Conservation (phyloP, 2,329 filamentous ascomycete species). For the Colletotrichum sojae region DNA sequence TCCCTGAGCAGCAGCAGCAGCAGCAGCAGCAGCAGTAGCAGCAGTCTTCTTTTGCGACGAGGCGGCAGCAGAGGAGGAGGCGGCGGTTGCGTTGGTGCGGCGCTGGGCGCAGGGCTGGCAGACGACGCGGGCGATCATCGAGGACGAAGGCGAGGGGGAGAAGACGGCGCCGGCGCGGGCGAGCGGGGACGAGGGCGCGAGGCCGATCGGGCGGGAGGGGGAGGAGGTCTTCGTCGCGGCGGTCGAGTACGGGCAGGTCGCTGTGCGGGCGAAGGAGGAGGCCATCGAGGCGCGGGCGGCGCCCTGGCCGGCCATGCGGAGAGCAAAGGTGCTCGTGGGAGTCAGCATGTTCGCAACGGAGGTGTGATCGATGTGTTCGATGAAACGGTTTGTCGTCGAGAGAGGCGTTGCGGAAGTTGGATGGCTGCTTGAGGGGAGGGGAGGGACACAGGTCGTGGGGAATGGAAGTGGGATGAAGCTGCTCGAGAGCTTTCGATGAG, state of each 20-base stretch:
- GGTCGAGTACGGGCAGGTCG: constrained; percentile 49
- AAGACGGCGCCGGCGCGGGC: constrained; percentile 36
- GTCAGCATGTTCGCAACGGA: constrained; percentile 46
- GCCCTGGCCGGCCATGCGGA: constrained; percentile 48
- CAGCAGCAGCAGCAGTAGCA: constrained; percentile 41
- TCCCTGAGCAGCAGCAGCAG: constrained; percentile 37
- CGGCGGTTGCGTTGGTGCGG: constrained; percentile 35
- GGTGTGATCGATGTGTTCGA: not conserved
- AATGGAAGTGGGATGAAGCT: constrained; percentile 28
- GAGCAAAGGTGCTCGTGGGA: constrained; percentile 49
- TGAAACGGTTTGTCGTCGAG: not conserved
- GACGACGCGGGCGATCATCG: constrained; percentile 44
- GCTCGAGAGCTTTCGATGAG: constrained; percentile 34
- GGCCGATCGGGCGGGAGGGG: constrained; percentile 39
- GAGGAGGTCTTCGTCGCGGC: constrained; percentile 28
- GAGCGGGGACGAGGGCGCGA: constrained; percentile 32
- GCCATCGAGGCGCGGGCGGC: constrained; percentile 37
- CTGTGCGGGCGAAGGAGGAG: constrained; percentile 35
- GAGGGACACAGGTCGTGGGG: constrained; percentile 6
- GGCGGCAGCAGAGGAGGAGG: constrained; percentile 12
- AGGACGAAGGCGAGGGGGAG: constrained; percentile 38
- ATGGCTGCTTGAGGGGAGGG: constrained; percentile 7
- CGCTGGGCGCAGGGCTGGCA: constrained; percentile 40
- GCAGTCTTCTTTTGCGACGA: constrained; percentile 36
- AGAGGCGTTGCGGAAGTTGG: constrained; percentile 3